Evolutionary conservation across 2,329 filamentous ascomycete species (phyloP), one percentile per base, ranked within the genome.

Genomic region (Hawksworthiomyces lignivorus): DNA sequence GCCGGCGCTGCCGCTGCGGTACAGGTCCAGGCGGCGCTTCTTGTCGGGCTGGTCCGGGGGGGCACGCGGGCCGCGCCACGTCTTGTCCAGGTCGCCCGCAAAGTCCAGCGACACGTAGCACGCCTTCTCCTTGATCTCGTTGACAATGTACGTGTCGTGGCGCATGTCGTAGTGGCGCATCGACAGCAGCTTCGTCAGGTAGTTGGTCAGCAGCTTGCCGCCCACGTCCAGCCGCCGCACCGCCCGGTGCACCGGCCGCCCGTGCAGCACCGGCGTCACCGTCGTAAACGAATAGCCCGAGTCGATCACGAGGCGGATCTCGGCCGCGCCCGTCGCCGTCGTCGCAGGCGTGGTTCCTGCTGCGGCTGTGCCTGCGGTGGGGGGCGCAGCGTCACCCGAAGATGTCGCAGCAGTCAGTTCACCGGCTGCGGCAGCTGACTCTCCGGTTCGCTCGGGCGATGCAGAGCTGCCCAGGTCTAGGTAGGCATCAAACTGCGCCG

Each of bases 91-190:
- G 52, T 96, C 87, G 7, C 60, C 56, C 20, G 71, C 68, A 60
- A 97, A 96, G 56, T 94, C 79, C 1, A 76, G 66, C 3, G 84
- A 84, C 10, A 96, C 80, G 53, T 84, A 97, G 57, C 87, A 94
- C 1, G 84, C 80, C 5, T 82, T 74, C 59, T 98, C 92, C 58
- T 98, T 98, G 62, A 97, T 89, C 60, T 96, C 86, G 55, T 95
- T 95, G 58, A 96, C 87, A 38, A 97, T 82, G 60, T 94, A 82
- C 1, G 85, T 83, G 54, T 98, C 92, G 60, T 94, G 89, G 48
- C 92, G 80, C 79, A 98, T 89, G 59, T 96, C 90, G 62, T 94
- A 95, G 56, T 96, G 88, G 7, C 92, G 82, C 12, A 94, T 73
- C 1, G 89, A 96, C 15, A 97, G 79, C 14, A 94, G 73, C 43